Percentiles rank a stretch among this genome's conserved stretches.
These are phyloP conservation scores for Cucurbita argyrosperma DNA, from an alignment of 306 rosid species.

Conservation along the genomic window DNA sequence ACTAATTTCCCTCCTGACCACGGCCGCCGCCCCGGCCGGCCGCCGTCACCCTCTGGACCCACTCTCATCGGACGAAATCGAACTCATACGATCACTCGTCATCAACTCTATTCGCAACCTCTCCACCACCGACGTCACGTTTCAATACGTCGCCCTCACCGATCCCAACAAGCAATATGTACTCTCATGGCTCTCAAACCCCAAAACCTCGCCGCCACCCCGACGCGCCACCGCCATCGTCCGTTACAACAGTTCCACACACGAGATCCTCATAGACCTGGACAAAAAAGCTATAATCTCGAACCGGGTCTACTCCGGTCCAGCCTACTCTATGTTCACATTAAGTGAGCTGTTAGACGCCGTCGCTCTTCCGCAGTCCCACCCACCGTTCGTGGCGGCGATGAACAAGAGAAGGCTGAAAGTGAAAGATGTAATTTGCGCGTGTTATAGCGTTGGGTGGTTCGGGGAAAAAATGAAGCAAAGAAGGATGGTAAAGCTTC, in stretches of 20 bases:
- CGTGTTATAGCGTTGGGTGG: conserved; percentile 20
- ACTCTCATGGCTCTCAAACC: conserved; percentile 29
- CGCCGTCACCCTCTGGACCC: conserved; percentile 34
- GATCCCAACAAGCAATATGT: conserved; percentile 32
- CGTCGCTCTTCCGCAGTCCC: conserved; percentile 1
- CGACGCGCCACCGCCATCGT: conserved; percentile 36
- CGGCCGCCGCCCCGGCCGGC: background rate
- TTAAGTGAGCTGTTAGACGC: conserved; percentile 16
- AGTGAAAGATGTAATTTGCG: conserved; percentile 16
- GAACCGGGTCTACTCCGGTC: conserved; percentile 16
- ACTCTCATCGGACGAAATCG: conserved; percentile 20
- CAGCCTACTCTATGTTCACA: conserved; percentile 22
- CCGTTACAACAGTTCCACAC: conserved; percentile 22
- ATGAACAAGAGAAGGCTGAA: conserved; percentile 17
- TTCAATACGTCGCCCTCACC: conserved; percentile 38
- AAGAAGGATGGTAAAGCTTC: conserved; percentile 5
- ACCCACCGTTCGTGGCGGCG: conserved; percentile 12
- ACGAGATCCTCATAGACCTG: conserved; percentile 27
- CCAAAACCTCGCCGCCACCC: conserved; percentile 7
- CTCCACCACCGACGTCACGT: conserved; percentile 10
- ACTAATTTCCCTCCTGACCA: background rate
- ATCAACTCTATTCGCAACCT: background rate
- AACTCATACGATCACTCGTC: conserved; percentile 18
- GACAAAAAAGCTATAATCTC: conserved; percentile 13
- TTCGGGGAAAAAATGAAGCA: conserved; percentile 11